Percentiles rank a stretch among this genome's conserved stretches.
These are phyloP conservation scores for Nicotiana obtusifolia DNA, from an alignment of 257 asterid species.

Conservation along the genomic window DNA sequence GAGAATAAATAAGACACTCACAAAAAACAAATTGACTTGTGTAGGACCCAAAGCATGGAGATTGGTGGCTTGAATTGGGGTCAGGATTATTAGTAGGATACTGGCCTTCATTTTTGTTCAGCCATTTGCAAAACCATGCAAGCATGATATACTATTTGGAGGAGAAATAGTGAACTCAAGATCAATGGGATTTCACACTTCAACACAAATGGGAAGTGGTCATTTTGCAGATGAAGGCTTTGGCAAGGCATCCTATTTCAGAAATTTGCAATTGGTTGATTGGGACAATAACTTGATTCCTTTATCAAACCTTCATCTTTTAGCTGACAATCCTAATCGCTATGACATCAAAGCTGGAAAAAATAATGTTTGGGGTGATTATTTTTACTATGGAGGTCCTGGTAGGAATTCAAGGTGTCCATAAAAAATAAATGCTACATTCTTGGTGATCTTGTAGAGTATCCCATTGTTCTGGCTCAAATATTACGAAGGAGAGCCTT, in stretches of 20 bases:
- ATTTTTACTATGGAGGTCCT: slow-evolving; percentile 18
- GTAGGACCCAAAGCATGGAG: slow-evolving; percentile 17
- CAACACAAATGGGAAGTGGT: slow-evolving; percentile 26
- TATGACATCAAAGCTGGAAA: slow-evolving; percentile 12
- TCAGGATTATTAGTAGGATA: slow-evolving; percentile 13
- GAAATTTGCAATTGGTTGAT: slow-evolving; percentile 19
- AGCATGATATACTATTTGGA: slow-evolving; percentile 17
- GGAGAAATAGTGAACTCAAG: slow-evolving; percentile 18
- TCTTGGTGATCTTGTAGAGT: neutral
- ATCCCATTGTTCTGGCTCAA: too few species aligned
- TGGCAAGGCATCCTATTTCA: slow-evolving; percentile 21
- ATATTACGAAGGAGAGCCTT: too few species aligned
- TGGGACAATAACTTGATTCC: slow-evolving; percentile 21
- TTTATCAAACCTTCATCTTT: slow-evolving; percentile 5
- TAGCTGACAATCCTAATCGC: slow-evolving; percentile 12
- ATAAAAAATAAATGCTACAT: neutral
- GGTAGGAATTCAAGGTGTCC: slow-evolving; percentile 17
- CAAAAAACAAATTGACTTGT: neutral
- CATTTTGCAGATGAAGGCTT: slow-evolving; percentile 22
- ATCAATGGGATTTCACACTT: slow-evolving; percentile 11
- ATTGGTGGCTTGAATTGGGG: slow-evolving; percentile 20
- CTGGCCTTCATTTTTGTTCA: slow-evolving; percentile 19
- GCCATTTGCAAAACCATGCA: slow-evolving; percentile 8
- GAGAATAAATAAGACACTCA: neutral
- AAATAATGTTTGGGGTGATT: slow-evolving; percentile 16